Evolutionary conservation across 768 basidiomycete species (phyloP).

Genomic region (Boletus sp.): DNA sequence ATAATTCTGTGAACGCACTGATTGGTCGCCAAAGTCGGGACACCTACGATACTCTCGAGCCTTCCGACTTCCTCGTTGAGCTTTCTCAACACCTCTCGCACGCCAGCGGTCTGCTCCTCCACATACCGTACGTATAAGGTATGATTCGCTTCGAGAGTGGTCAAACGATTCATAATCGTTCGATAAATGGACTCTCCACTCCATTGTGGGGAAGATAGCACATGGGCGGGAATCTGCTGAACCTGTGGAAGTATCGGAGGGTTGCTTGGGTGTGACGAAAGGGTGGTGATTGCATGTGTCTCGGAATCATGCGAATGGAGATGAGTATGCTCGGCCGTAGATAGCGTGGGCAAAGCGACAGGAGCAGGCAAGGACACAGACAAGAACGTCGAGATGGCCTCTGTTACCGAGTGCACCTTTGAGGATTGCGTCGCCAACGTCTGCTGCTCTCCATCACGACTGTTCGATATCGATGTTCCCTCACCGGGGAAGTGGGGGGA

Average conservation of each 20-base stretch:
- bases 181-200: constrained; percentile 91
- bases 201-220: constrained; percentile 13
- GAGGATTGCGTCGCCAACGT: not conserved
- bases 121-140: constrained; percentile 82
- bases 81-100: constrained; percentile 70
- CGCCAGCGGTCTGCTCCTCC: constrained; percentile 78
- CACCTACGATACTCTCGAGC: constrained; percentile 68
- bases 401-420: constrained; percentile 12
- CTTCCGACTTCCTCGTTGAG: constrained; percentile 78
- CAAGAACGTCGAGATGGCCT: constrained; percentile 23
- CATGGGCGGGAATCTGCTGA: constrained; percentile 6
- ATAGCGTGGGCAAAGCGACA: not conserved
- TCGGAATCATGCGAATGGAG: constrained; percentile 7
- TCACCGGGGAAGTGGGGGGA: not conserved
- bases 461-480: not conserved
- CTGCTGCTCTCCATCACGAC: not conserved
- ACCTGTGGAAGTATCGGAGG: not conserved
- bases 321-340: constrained; percentile 1
- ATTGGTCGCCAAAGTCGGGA: not conserved
- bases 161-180: constrained; percentile 91
- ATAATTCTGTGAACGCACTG: not conserved
- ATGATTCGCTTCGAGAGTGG: constrained; percentile 81
- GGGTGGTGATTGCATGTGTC: not conserved
- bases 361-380: constrained; percentile 6
- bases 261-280: constrained; percentile 9